Evolutionary conservation across 78 protist species (phyloP), one percentile per base, ranked within the genome.

Genomic region (Diacronema lutheri): DNA sequence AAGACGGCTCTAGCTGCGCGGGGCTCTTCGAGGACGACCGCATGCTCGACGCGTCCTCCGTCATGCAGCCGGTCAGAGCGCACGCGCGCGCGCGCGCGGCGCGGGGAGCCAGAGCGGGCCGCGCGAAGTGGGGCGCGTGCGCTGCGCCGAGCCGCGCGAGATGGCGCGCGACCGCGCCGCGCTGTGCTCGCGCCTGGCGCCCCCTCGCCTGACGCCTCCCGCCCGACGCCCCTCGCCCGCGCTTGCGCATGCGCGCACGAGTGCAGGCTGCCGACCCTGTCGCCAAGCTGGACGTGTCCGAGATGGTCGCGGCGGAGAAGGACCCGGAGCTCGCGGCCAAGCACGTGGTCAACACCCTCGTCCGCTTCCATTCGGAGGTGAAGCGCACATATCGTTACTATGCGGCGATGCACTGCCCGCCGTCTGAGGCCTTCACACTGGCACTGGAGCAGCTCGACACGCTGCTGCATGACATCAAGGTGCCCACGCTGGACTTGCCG

Each of bases 331-430:
- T 62, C 12, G 37, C 13, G 1, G 31, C 25, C 19, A 5, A 4
- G 37, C 37, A 31, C 25, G 69, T 62, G 69, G 37, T 4, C 69
- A 5, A 23, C 37, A 4, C 11, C 37, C 69, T 62, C 37, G n/a
- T 12, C 19, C 31, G 69, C 37, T 12, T 29, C 37, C 4, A 62
- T 37, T 29, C 69, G 5, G 69, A 62, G 37, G 37, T 62, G 31
- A 62, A 62, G 69, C 69, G n/a, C 37, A n/a, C n/a, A 31, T 62
- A 62, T 13, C 69, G 69, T 31, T 62, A 62, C 69, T 62, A 62
- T 12, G 69, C 69, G 25, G 37, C 69, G 25, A 4, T n/a, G 12
- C 3, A 62, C 25, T 62, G 69, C 69, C 37, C 69, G 37, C 37
- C 38, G 37, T 1, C 10, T 31, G 77, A 69, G 50, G 77, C 77